Conservation (phyloP, 2,329 filamentous ascomycete genomes). For the Colletotrichum caudatum region DNA sequence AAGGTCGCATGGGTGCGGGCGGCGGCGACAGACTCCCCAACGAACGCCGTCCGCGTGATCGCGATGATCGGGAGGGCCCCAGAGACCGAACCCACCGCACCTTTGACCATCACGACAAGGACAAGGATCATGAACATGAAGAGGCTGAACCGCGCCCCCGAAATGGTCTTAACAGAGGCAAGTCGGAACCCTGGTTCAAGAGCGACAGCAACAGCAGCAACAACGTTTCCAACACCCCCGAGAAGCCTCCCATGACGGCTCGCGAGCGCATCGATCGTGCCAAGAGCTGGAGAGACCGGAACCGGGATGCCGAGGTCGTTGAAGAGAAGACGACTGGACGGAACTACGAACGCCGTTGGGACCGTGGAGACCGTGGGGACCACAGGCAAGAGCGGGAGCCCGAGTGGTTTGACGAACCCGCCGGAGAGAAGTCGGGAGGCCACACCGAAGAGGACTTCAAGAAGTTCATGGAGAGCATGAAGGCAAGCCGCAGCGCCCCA, state of each 20-base stretch:
- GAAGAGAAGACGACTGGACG: slow-evolving; percentile 69
- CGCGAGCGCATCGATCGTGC: slow-evolving; percentile 69
- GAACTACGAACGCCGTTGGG: slow-evolving; percentile 64
- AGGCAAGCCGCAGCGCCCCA: slow-evolving; percentile 66
- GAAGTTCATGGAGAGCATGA: slow-evolving; percentile 94
- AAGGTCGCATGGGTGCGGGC: slow-evolving; percentile 71
- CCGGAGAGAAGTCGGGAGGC: slow-evolving; percentile 75
- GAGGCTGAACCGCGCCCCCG: slow-evolving; percentile 68
- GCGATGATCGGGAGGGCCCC: slow-evolving; percentile 67
- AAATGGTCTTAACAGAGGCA: slow-evolving; percentile 73
- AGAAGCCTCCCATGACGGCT: slow-evolving; percentile 51
- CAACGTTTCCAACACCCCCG: slow-evolving; percentile 29
- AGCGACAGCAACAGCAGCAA: slow-evolving; percentile 59
- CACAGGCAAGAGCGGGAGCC: slow-evolving; percentile 81
- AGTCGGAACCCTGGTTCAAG: slow-evolving; percentile 81
- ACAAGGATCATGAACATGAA: slow-evolving; percentile 62
- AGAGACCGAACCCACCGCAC: slow-evolving; percentile 61
- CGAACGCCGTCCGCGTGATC: slow-evolving; percentile 62
- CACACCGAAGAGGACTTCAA: slow-evolving; percentile 93
- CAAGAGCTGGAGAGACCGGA: slow-evolving; percentile 72
- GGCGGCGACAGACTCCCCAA: slow-evolving; percentile 59
- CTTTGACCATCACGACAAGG: slow-evolving; percentile 66
- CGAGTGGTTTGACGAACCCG: slow-evolving; percentile 87
- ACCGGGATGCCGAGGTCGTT: slow-evolving; percentile 53
- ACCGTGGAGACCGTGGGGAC: slow-evolving; percentile 67